Evolutionary conservation across 257 asterid genomes (phyloP), one percentile per base, ranked within the genome.

Genomic region (Salvia rosmarinus): DNA sequence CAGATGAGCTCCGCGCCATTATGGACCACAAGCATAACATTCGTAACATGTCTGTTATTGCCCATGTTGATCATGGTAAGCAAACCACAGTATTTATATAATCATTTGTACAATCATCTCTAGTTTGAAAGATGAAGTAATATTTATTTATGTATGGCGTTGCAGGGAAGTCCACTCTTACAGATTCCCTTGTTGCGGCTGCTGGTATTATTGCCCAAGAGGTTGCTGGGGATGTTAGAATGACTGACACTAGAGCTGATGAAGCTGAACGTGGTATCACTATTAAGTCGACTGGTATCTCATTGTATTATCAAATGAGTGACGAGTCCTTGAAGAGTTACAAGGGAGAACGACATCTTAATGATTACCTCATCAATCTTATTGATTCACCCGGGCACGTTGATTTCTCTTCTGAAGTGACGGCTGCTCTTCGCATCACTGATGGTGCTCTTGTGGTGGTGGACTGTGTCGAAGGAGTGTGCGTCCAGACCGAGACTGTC

Each of bases 211-310:
- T 82, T 61, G 89, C 89, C 50, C 87, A 80, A 66, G 87, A 85
- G 72, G 81, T 66, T 76, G 90, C 90, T 54, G 87, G 85, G 35
- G 87, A 80, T 76, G 87, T 82, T 23, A 77, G 87, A 68, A 82
- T 82, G 87, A 82, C 87, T 0, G 90, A 85, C 82, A 85, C 90
- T 32, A 82, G 87, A 56, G 86, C 86, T 7, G 89, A 84, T 72
- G 89, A 84, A 78, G 89, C 89, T 8, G 89, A 84, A 44, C 87
- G 87, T 42, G 87, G 89, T 32, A 84, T 84, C 75, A 84, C 89
- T 7, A 85, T 82, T 10, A 82, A 84, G 77, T 84, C 89, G 6
- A 84, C 86, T 6, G 89, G 89, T 59, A 84, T 84, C 68, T 84
- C 89, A 0, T 81, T 84, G 57, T 82, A 84, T 40, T 84, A 84